These are phyloP conservation scores for Fusarium avenaceum DNA, from an alignment of 2,329 filamentous ascomycete species.

Conservation along the genomic window DNA sequence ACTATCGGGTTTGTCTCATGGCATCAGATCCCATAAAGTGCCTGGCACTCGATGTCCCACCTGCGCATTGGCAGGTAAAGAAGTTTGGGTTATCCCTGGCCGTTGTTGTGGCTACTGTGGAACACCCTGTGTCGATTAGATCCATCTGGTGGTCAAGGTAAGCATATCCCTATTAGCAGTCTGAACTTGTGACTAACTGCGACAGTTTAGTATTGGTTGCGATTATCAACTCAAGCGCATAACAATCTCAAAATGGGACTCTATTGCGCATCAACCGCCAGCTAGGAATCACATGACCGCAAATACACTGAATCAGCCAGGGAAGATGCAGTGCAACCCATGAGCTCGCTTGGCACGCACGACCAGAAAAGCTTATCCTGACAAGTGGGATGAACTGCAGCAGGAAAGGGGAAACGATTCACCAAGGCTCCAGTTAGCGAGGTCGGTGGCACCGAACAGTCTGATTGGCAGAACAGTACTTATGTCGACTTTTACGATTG, in stretches of 20 bases:
- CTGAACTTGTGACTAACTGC: conserved; percentile 9
- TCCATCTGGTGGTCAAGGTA: conserved; percentile 14
- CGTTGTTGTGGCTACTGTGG: conserved; percentile 65
- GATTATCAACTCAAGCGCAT: conserved; percentile 2
- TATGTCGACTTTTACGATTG: conserved; percentile 1
- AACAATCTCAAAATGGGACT: neutral
- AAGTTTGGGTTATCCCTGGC: conserved; percentile 69
- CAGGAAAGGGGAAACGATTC: conserved; percentile 4
- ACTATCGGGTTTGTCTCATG: neutral
- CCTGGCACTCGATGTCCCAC: conserved; percentile 67
- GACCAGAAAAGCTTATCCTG: neutral
- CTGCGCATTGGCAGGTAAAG: conserved; percentile 62
- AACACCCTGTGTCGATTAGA: conserved; percentile 55
- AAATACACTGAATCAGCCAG: neutral
- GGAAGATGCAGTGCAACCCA: neutral
- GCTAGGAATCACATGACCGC: neutral
- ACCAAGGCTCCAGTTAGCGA: conserved; percentile 16
- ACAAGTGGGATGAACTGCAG: neutral
- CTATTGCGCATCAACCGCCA: neutral
- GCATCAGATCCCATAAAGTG: conserved; percentile 51
- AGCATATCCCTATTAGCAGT: neutral
- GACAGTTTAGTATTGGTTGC: neutral
- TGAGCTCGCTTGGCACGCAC: neutral
- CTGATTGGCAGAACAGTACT: conserved; percentile 22
- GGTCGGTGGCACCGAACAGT: conserved; percentile 4